Base-by-base conservation (phyloP, 345 rosid species). In the Citrus mangshanensis region DNA sequence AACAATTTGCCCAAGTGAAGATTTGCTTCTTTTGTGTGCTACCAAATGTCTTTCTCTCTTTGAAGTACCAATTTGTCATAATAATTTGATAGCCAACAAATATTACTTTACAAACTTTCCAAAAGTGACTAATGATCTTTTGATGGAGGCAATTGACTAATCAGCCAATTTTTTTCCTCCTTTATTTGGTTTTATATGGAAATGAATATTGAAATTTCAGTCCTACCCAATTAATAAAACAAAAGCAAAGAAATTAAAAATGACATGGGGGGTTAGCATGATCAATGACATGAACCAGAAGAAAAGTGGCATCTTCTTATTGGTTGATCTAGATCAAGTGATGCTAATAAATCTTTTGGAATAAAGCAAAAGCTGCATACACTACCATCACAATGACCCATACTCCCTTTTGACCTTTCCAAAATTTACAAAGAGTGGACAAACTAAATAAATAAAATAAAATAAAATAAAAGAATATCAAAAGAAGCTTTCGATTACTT, bases 281-380 rank as follows among this genome's bases (percentile, higher is more conserved):
- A 68, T 64, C 24, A 70, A n/a, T 62, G 77, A 63, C 82, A 70
- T 35, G 7, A 32, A 71, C 14, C 66, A 66, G 7, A 30, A 32
- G 49, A 37, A 28, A 83, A 63, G 32, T 70, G 82, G 46, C 60
- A 42, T 3, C 19, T 9, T 82, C 16, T 73, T 32, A 85, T 85
- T 81, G 88, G 88, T 76, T 30, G 89, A 87, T 87, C 78, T 81
- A 84, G 84, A 87, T 87, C 89, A 80, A 77, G 80, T 16, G 42
- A 51, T 35, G 59, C 68, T 73, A 27, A 22, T 76, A 67, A 21
- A 22, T 27, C 37, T 78, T 25, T 40, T 32, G 71, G 73, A 73
- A 77, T 61, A 78, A 79, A 83, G 81, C 78, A 69, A 81, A 78
- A 75, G 76, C 54, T 72, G 70, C 6, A 9, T 68, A 51, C 63